Conservation (phyloP, 495 filamentous ascomycete species). For the Hypoxylon fragiforme region DNA sequence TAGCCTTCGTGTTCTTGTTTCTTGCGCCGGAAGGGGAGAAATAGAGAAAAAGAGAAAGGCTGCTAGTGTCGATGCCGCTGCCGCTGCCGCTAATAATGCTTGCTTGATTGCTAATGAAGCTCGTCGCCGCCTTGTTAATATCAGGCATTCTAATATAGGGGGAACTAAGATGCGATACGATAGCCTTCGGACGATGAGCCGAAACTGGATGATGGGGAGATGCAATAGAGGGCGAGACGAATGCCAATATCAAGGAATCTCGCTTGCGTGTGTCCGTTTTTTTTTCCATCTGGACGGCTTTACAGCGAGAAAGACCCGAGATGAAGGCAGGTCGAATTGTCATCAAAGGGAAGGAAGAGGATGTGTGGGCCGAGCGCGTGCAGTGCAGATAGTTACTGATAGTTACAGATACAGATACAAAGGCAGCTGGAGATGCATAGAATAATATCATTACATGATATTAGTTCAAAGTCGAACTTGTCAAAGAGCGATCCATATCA, state of each 20-base stretch:
- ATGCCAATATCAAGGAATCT: slow-evolving; percentile 37
- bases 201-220: slow-evolving; percentile 34
- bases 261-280: slow-evolving; percentile 26
- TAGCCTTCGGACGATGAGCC: slow-evolving; percentile 32
- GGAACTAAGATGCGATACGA: slow-evolving; percentile 25
- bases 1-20: slow-evolving; percentile 3
- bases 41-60: too few species aligned
- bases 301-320: slow-evolving; percentile 34
- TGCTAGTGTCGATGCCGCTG: too few species aligned
- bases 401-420: too few species aligned
- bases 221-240: slow-evolving; percentile 19
- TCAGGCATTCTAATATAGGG: slow-evolving; percentile 29
- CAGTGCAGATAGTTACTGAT: neutral
- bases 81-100: too few species aligned
- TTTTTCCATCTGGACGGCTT: slow-evolving; percentile 9
- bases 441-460: too few species aligned
- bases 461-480: too few species aligned
- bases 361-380: slow-evolving; percentile 31
- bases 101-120: slow-evolving; percentile 15
- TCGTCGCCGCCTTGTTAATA: slow-evolving; percentile 34
- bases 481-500: too few species aligned
- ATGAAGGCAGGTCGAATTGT: slow-evolving; percentile 29
- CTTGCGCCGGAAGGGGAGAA: too few species aligned
- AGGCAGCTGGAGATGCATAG: too few species aligned
- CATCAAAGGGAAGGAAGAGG: slow-evolving; percentile 13